These are phyloP conservation scores for Drosera capensis DNA, from an alignment of 148 eudicot genomes.

Conservation along the genomic window DNA sequence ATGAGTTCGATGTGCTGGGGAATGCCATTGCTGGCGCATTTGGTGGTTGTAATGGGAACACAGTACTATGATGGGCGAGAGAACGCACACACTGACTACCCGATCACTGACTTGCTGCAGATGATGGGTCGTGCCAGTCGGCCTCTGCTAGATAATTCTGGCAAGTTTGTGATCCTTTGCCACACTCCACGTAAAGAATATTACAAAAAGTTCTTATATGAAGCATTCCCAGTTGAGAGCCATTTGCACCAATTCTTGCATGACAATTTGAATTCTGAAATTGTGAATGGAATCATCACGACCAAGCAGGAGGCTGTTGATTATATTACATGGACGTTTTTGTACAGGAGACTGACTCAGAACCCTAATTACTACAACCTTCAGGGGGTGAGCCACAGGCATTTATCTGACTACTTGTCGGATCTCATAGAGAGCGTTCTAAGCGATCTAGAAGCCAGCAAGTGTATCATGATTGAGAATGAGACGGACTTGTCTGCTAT, in stretches of 20 bases:
- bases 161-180: constrained; percentile 86
- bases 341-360: constrained; percentile 93
- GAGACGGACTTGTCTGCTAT: constrained; percentile 60
- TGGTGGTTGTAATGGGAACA: constrained; percentile 95
- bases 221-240: constrained; percentile 94
- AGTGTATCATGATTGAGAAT: constrained; percentile 72
- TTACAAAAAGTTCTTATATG: constrained; percentile 82
- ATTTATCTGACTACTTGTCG: constrained; percentile 77
- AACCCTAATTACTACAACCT: constrained; percentile 94
- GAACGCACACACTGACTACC: constrained; percentile 82
- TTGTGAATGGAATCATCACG: constrained; percentile 73
- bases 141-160: constrained; percentile 71
- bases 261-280: constrained; percentile 90
- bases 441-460: constrained; percentile 66
- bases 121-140: constrained; percentile 98
- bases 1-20: constrained; percentile 94
- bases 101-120: constrained; percentile 81
- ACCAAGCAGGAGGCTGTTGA: constrained; percentile 96
- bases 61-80: constrained; percentile 89
- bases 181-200: constrained; percentile 91
- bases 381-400: constrained; percentile 91
- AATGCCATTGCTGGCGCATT: constrained; percentile 61
- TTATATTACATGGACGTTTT: constrained; percentile 89
- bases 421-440: constrained; percentile 87
- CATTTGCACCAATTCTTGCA: constrained; percentile 77